Evolutionary conservation across 1,284 basidiomycete genomes (phyloP), one percentile per base, ranked within the genome.

Genomic region (Schizophyllum amplum): DNA sequence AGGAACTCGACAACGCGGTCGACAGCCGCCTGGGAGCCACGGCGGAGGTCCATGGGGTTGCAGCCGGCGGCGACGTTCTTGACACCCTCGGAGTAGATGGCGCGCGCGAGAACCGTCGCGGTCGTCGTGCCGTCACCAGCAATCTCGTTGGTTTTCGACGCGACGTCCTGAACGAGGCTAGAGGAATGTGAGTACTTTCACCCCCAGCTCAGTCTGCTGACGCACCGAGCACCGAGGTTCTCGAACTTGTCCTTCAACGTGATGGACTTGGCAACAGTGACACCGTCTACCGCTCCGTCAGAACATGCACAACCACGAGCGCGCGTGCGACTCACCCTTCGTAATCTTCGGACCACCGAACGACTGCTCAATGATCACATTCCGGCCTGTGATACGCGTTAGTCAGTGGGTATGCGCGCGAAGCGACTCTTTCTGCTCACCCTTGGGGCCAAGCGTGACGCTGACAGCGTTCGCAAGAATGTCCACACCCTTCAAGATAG

Each of bases 61-160:
- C 96, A 99, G 21, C 96, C 94, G 13, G 96, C 96, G 48, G 96
- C 95, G 59, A 99, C 96, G 71, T 98, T 99, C 82, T 98, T 98
- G 66, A 98, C 95, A 75, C 96, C 96, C 75, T 99, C 96, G 0
- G 94, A 83, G 77, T 98, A 99, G 76, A 99, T 98, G 61, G 95
- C 94, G 58, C 92, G 90, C 6, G 96, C 93, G 59, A 98, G 87
- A 55, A 98, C 96, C 46, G 96, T 98, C 23, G 96, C 95, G 23
- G 96, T 98, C 13, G 96, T 99, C 13, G 95, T 99, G 63, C 96
- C 96, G 71, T 99, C 96, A 76, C 96, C 96, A 51, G 96, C 96
- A 65, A 91, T 81, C 75, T 98, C 96, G 79, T 98, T 98, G 47
- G 95, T 97, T 79, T 97, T 97, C 72, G 86, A 86, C 13, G 94